Evolutionary conservation across 352 stramenopile genomes (phyloP).

Genomic region (Pythium angustatum): DNA sequence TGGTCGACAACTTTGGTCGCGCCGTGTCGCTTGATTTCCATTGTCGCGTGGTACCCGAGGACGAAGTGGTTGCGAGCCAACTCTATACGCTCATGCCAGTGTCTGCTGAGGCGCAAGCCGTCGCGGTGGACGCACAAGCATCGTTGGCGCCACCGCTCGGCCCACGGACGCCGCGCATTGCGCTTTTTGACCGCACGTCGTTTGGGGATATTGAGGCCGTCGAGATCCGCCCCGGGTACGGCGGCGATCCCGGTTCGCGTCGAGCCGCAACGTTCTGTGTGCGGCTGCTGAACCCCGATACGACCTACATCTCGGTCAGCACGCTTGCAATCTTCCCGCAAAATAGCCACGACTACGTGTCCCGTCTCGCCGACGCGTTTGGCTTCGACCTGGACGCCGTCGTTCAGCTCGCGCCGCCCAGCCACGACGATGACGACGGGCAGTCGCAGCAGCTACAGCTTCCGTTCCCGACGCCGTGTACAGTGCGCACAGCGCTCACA

Average conservation of each 20-base stretch:
- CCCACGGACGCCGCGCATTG: conserved; percentile 19
- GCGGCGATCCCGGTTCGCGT: not conserved
- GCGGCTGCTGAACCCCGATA: conserved; percentile 44
- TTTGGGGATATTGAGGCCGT: conserved; percentile 22
- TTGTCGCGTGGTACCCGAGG: not conserved
- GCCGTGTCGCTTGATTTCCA: conserved; percentile 12
- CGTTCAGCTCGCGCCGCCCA: conserved; percentile 60
- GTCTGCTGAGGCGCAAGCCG: too few relatives aligned
- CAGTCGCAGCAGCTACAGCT: conserved; percentile 34
- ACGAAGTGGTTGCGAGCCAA: not conserved
- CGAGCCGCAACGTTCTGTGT: conserved; percentile 47
- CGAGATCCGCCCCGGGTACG: conserved; percentile 8
- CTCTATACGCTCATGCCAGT: conserved; percentile 7
- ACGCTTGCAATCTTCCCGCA: conserved; percentile 83
- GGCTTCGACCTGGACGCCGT: conserved; percentile 83
- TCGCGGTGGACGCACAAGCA: not conserved
- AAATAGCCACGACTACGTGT: conserved; percentile 66
- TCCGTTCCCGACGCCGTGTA: conserved; percentile 90
- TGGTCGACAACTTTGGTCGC: conserved; percentile 17
- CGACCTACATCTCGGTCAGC: conserved; percentile 84
- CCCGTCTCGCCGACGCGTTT: conserved; percentile 65
- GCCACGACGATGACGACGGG: not conserved
- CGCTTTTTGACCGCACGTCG: conserved; percentile 16
- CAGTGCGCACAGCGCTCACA: conserved; percentile 83
- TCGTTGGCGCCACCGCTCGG: not conserved